Conservation (phyloP, 2,329 filamentous ascomycete species). For the Colletotrichum gloeosporioides region DNA sequence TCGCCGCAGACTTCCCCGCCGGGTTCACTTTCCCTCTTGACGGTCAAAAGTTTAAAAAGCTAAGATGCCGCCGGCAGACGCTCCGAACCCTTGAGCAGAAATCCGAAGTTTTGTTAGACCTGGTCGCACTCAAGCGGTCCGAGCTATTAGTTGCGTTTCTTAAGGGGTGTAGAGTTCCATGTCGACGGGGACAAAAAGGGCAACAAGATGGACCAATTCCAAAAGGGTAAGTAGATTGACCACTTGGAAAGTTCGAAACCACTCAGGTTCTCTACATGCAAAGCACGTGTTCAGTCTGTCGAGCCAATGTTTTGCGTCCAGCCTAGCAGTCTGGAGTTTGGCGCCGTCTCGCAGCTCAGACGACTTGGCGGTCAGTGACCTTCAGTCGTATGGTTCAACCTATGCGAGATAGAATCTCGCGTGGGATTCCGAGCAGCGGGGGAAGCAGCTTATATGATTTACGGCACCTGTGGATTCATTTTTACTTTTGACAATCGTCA, state of each 20-base stretch:
- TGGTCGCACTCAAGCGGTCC: neutral
- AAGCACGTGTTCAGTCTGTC: neutral
- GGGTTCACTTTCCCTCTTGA: neutral
- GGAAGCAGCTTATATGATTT: neutral
- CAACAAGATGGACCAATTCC: neutral
- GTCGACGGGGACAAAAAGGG: neutral
- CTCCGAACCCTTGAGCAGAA: neutral
- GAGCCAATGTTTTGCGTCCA: neutral
- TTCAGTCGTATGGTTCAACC: neutral
- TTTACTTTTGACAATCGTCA: neutral
- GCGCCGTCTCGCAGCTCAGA: neutral
- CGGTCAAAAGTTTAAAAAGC: neutral
- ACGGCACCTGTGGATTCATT: neutral
- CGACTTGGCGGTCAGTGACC: neutral
- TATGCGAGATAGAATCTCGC: neutral
- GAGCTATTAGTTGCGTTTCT: neutral
- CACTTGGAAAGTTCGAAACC: neutral
- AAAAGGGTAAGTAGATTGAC: neutral
- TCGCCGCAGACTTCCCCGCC: neutral
- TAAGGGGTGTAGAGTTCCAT: neutral
- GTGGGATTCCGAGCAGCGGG: neutral
- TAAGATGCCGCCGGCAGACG: neutral
- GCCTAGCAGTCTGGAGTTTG: neutral
- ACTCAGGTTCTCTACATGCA: neutral
- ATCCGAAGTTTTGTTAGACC: constrained; percentile 29